Evolutionary conservation across 202 grass and related monocot species (phyloP), one percentile per base, ranked within the genome.

Genomic region (Hordeum pubiflorum): DNA sequence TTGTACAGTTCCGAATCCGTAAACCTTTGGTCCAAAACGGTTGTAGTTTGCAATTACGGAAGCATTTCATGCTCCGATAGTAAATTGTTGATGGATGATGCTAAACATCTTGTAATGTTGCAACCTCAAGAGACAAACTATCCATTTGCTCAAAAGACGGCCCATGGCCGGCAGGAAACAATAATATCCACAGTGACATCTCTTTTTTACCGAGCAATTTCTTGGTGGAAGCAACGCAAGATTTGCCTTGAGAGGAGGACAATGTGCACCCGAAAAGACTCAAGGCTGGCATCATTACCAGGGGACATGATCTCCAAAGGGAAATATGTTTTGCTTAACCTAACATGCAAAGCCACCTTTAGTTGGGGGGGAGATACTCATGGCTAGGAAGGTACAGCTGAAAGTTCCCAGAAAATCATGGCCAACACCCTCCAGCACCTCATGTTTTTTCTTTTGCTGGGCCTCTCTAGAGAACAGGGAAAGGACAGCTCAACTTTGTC

Each of bases 241-340:
- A 82, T 82, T 69, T 69, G 67, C 73, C 79, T 79, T 74, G 50
- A 78, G 73, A 89, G 79, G 38, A 58, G 74, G 83, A 78, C 74
- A 82, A 60, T 12, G 48, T 48, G 59, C 48, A 89, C 83, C 62
- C 17, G 79, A 86, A 89, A 87, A 79, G 83, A 82, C 83, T 89
- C 83, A 71, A 89, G 79, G 75, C 60, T 86, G 83, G 20, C 75
- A 89, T 89, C 69, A 86, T 83, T 71, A 69, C 44, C 57, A 83
- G 80, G 88, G 71, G 79, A 86, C 88, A 89, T 86, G 83, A 89
- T 89, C 83, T 89, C 83, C 80, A 86, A 86, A 80, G 88, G 68
- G 17, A 83, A 83, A 86, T 83, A 80, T 89, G 83, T 86, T 89
- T 74, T 89, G 24, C 55, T 83, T 86, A 86, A 62, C 83, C 82